Evolutionary conservation across 2,329 filamentous ascomycete species (phyloP).

Genomic region (Ophiostoma piceae): DNA sequence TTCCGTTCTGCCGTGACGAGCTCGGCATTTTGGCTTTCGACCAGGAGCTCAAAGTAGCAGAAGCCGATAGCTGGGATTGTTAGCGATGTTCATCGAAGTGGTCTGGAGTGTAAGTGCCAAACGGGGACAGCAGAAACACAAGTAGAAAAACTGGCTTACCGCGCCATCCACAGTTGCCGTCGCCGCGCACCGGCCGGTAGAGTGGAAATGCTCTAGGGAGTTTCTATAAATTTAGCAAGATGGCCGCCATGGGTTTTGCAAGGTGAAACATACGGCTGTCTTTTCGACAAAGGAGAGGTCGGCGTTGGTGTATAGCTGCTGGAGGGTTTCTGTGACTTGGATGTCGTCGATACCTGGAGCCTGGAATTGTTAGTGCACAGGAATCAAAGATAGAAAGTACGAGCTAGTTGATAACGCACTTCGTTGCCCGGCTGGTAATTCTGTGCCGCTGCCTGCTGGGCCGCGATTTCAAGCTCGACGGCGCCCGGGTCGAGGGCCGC

Average conservation of each 20-base stretch:
- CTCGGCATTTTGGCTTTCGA: conserved; percentile 59
- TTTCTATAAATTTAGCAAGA: conserved; percentile 45
- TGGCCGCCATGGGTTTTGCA: not conserved
- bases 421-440: conserved; percentile 49
- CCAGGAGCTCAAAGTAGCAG: conserved; percentile 82
- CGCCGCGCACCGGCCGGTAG: conserved; percentile 81
- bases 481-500: conserved; percentile 20
- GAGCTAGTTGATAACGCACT: conserved; percentile 35
- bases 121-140: not conserved
- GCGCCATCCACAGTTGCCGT: conserved; percentile 97
- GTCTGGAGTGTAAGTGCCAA: not conserved
- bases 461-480: conserved; percentile 43
- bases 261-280: conserved; percentile 62
- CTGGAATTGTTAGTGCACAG: conserved; percentile 43
- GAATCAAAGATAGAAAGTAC: not conserved
- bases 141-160: conserved; percentile 54
- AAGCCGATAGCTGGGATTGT: conserved; percentile 71
- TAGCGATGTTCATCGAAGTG: not conserved
- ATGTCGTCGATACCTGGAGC: conserved; percentile 77
- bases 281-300: conserved; percentile 82
- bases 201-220: conserved; percentile 79
- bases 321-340: conserved; percentile 69
- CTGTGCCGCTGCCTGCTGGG: conserved; percentile 56
- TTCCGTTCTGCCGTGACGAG: conserved; percentile 65
- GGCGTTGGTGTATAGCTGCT: conserved; percentile 80